Evolutionary conservation across 163 green algal species (phyloP).

Genomic region (Prototheca cutis): DNA sequence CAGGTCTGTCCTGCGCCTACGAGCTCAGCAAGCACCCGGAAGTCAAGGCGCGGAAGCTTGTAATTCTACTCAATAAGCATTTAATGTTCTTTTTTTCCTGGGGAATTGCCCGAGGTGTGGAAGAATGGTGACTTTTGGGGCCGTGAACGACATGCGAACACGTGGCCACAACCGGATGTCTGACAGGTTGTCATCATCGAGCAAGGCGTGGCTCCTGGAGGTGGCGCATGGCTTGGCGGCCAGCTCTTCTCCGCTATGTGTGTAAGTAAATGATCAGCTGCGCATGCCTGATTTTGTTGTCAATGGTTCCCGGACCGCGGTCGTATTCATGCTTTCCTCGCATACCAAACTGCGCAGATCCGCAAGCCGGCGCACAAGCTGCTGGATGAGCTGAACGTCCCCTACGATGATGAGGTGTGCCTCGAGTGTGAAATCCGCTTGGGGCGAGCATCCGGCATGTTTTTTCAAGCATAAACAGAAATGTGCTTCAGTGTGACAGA

Average conservation of each 20-base stretch:
- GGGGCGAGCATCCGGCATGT: too few species aligned
- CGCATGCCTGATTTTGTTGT: not conserved
- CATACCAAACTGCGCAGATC: conserved; percentile 40
- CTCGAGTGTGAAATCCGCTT: too few species aligned
- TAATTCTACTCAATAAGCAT: too few species aligned
- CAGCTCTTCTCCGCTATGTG: conserved; percentile 90
- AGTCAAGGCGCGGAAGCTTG: conserved; percentile 72
- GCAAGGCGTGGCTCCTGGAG: conserved; percentile 48
- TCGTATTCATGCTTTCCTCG: too few species aligned
- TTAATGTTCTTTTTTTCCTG: too few species aligned
- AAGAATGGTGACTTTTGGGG: too few species aligned
- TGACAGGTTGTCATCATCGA: conserved; percentile 79
- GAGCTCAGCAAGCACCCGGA: conserved; percentile 90
- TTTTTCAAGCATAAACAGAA: too few species aligned
- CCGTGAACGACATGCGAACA: too few species aligned
- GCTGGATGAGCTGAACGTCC: conserved; percentile 51
- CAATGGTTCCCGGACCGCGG: too few species aligned
- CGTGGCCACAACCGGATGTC: too few species aligned
- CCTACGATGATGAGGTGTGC: conserved; percentile 74
- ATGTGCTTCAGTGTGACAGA: too few species aligned
- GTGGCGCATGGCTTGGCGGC: conserved; percentile 88
- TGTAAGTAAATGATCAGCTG: conserved; percentile 22
- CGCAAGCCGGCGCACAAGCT: conserved; percentile 80
- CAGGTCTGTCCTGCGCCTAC: conserved; percentile 84
- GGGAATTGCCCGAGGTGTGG: too few species aligned